Evolutionary conservation across 139 green algal species (phyloP), one percentile per base, ranked within the genome.

Genomic region (Bryopsis sp.): DNA sequence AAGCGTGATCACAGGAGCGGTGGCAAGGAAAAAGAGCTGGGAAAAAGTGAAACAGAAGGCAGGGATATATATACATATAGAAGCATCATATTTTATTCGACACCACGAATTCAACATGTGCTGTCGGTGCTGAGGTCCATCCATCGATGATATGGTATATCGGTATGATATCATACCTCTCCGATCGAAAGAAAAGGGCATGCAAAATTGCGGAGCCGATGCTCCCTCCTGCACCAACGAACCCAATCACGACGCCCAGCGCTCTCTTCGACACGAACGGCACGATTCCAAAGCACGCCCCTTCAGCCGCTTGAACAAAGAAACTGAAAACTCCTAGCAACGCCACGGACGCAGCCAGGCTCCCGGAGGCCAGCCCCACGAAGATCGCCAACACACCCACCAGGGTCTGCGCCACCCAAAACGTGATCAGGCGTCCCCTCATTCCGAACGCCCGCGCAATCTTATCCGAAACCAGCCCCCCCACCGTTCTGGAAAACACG

Each of bases 191-290:
- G 78, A 95, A 97, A 36, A 95, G 78, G 58, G 84, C 83, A 79
- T 95, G 87, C 35, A 83, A 96, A 50, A 97, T 78, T 15, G 84
- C 85, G 8, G 82, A 78, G 36, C 93, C 93, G 1, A 81, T 73
- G 80, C 95, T 97, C 36, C 92, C 93, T 43, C 93, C 93, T 26
- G 92, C 90, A 47, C 91, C 90, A 26, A 96, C 82, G 1, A 96
- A 76, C 31, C 93, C 93, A 29, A 87, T 92, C 1, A 91, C 84
- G 8, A 96, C 72, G 11, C 93, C 93, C 39, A 92, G 83, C 1
- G 83, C 76, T 1, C 91, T 80, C 62, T 88, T 82, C 22, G 87
- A 94, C 1, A 95, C 72, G 71, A 96, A 98, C 11, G 92, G 92
- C 31, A 89, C 85, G 6, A 96, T 76, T 59, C 89, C 92, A 77